Base-by-base conservation (phyloP, 129 eudicot genomes). In the Smallanthus sonchifolius region DNA sequence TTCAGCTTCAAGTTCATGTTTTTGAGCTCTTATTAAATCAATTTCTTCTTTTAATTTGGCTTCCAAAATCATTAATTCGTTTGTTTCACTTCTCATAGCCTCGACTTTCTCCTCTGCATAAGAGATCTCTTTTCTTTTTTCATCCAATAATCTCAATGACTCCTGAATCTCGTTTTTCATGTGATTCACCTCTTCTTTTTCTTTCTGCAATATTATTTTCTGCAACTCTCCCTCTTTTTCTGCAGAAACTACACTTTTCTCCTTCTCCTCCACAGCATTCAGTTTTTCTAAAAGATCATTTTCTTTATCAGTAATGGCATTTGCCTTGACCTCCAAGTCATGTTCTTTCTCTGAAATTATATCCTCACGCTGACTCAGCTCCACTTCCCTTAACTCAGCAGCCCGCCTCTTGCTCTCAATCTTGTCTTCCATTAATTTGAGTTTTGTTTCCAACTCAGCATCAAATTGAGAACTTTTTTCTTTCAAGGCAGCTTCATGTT, bases 341-440 rank as follows among this genome's bases (percentile, higher is more conserved):
- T 83, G 91, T 57, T 88, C 97, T 74, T 82, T 94, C 52, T 91
- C 99, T 0, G 74, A 42, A 2, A 94, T 76, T 16, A 77, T 38
- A 52, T 94, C 96, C 78, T 94, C 97, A 19, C 82, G 80, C 35
- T 90, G 96, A 81, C 74, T 83, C 47, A 94, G 69, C 83, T 94
- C 96, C 70, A 94, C 79, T 70, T 94, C 99, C 74, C 84, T 85
- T 80, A 94, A 84, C 79, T 94, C 99, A 86, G 96, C 91, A 62
- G 84, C 88, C 60, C 97, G 88, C 79, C 97, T 91, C 80, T 82
- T 94, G 77, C 64, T 72, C 80, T 88, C 88, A 48, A 91, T 82
- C 64, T 85, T 91, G 47, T 88, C 96, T 39, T 91, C 94, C 79
- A 84, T 85, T 77, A 76, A 69, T 70, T 86, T 94, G 44, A 86